phyloP scores from a whole-genome alignment of 371 early-diverging fungal species.

The Saksenaea oblongispora region DNA sequence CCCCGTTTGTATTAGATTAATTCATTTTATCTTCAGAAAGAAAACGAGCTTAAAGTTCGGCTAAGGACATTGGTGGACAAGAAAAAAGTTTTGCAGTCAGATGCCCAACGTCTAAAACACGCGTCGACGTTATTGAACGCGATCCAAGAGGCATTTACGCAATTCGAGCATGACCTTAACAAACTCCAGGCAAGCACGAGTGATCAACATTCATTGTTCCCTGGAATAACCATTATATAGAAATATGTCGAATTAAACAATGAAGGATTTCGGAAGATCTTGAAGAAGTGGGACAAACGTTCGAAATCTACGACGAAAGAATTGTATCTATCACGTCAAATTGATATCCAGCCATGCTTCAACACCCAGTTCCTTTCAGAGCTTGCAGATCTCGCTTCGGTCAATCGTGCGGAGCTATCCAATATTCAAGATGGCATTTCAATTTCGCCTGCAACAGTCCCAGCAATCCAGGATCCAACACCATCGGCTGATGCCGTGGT shows the following conservation, averaged over 20 bases:
- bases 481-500: constrained; percentile 34
- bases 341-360: constrained; percentile 95
- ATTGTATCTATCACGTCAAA: constrained; percentile 90
- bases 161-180: constrained; percentile 90
- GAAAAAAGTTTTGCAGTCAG: constrained; percentile 72
- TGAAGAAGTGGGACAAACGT: constrained; percentile 98
- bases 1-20: constrained; percentile 60
- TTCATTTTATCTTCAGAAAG: constrained; percentile 80
- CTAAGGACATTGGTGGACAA: constrained; percentile 76
- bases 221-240: constrained; percentile 30
- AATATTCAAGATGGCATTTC: constrained; percentile 52
- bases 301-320: constrained; percentile 94
- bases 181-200: constrained; percentile 79
- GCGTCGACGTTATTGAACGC: constrained; percentile 63
- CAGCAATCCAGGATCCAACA: constrained; percentile 8
- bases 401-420: constrained; percentile 63
- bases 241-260: constrained; percentile 96
- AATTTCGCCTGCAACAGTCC: constrained; percentile 14
- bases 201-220: background rate
- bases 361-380: constrained; percentile 89
- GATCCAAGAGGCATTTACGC: constrained; percentile 85
- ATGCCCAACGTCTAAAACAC: constrained; percentile 54
- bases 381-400: constrained; percentile 79
- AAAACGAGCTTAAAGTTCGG: constrained; percentile 77
- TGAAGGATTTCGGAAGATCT: constrained; percentile 94